A percentile compares a stretch with the other conserved stretches of the same genome.
Conservation (phyloP, 2,329 filamentous ascomycete species). For the Colletotrichum viniferum region DNA sequence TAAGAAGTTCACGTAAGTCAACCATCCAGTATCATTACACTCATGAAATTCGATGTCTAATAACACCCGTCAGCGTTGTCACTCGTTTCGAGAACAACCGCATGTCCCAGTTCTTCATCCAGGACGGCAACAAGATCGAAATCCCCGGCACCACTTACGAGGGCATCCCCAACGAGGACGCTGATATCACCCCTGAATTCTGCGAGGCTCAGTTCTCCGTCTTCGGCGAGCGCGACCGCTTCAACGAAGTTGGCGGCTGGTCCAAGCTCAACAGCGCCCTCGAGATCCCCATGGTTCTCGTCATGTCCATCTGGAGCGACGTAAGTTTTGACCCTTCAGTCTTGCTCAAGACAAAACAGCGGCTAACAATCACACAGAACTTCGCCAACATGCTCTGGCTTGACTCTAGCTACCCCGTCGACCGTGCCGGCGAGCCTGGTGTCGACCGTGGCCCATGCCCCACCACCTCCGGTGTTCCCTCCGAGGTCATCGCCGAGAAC, state of each 20-base stretch:
- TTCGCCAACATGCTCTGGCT: slow-evolving; percentile 69
- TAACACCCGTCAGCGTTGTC: slow-evolving; percentile 47
- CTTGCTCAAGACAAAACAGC: not conserved
- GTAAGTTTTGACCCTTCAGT: slow-evolving; percentile 9
- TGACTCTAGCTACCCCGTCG: slow-evolving; percentile 58
- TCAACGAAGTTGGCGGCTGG: slow-evolving; percentile 57
- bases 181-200: slow-evolving; percentile 58
- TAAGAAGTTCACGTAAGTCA: slow-evolving; percentile 51
- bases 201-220: slow-evolving; percentile 58
- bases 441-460: slow-evolving; percentile 50
- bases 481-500: slow-evolving; percentile 42
- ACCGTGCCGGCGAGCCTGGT: slow-evolving; percentile 37
- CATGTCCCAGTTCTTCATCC: slow-evolving; percentile 22
- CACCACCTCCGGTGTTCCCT: slow-evolving; percentile 47
- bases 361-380: slow-evolving; percentile 37
- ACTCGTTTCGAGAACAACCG: slow-evolving; percentile 55
- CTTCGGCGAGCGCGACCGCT: slow-evolving; percentile 57
- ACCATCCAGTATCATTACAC: no score
- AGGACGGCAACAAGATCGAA: slow-evolving; percentile 13
- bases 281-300: slow-evolving; percentile 62
- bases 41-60: not conserved
- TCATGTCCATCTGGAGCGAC: slow-evolving; percentile 67
- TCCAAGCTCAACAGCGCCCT: slow-evolving; percentile 57
- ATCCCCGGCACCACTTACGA: slow-evolving; percentile 24
- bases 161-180: slow-evolving; percentile 60